Base-by-base conservation (phyloP, 495 filamentous ascomycete genomes). In the Penicillium desertorum region DNA sequence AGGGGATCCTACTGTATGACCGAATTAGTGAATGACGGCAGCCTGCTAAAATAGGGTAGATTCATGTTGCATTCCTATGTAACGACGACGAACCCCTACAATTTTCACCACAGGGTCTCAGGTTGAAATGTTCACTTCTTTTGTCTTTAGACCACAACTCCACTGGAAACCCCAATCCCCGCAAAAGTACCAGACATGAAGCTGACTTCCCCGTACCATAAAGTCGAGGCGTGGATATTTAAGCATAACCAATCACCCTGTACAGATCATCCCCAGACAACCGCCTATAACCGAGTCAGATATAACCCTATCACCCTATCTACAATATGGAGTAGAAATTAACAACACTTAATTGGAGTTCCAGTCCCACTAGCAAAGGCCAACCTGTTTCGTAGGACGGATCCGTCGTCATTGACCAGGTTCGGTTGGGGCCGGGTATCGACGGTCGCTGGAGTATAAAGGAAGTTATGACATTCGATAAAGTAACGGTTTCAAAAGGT, bases 341-440 rank as follows among this genome's bases (percentile, higher is more conserved):
- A 27, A 6, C 19, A 27, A 11, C 3, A 29, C 30, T 37, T 46
- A 2, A 55, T 46, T 46, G 42, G 43, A 5, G 30, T 2, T 22
- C 25, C 39, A n/a, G 17, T 45, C 5, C n/a, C 1, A 16, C 41
- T n/a, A n/a, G 16, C 14, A 29, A 39, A 42, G 36, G 14, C 22
- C 12, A 10, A 41, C 34, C 36, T 32, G 5, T 23, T 44, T 10
- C 22, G 17, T 44, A 29, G 36, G 19, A 16, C 25, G 61, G 46
- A 20, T 61, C 37, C 42, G 19, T 47, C 57, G 60, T 64, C 63
- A 62, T 67, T 47, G 55, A 61, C 20, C 34, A n/a, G 5, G 12
- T 16, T 47, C 66, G 66, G 66, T 54, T 69, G 64, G 58, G 59
- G 39, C 53, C 66, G 66, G 66, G 49, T 69, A 69, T 41, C 53